Evolutionary conservation across 2,329 filamentous ascomycete species (phyloP), one percentile per base, ranked within the genome.

Genomic region (Aspergillus texensis): DNA sequence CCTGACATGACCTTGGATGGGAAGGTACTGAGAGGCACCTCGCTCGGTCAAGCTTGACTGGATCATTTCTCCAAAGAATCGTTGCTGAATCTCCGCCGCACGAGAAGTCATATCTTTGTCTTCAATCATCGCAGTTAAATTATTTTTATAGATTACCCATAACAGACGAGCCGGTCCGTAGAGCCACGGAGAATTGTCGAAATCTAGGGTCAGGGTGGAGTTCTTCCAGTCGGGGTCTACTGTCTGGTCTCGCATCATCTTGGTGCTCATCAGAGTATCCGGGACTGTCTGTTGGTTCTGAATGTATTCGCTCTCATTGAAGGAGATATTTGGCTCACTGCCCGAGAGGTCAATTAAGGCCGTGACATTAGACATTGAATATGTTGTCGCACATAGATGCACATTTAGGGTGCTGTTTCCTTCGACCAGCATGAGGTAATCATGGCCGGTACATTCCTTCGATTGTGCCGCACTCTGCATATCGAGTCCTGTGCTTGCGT

Each of bases 361-460:
- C 24, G 55, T 57, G 21, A 57, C 39, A 28, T 57, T 57, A n/a
- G 55, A 39, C 55, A 57, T 57, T 6, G 34, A 57, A 21, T 57
- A 57, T 28, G 36, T 57, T 6, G 55, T 57, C 9, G 21, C n/a
- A n/a, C 55, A 57, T 12, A 57, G 36, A 57, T 57, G 21, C 21
- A 43, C 36, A 45, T 43, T 57, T 24, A 30, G 21, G 19, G 36
- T 30, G 6, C 24, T 21, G 2, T 45, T 57, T 57, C 41, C 41
- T 11, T 26, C 3, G 39, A 34, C 32, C 6, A 57, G n/a, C 4
- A 57, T 3, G 21, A 57, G 36, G 14, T 39, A 43, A 9, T 57
- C 55, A 19, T 28, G 36, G 14, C n/a, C 39, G 8, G 24, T 26
- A 30, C 55, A 57, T 26, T 26, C 55, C 14, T 36, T 28, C 9